Base-by-base conservation (phyloP, 208 protist species). In the Angomonas deanei region DNA sequence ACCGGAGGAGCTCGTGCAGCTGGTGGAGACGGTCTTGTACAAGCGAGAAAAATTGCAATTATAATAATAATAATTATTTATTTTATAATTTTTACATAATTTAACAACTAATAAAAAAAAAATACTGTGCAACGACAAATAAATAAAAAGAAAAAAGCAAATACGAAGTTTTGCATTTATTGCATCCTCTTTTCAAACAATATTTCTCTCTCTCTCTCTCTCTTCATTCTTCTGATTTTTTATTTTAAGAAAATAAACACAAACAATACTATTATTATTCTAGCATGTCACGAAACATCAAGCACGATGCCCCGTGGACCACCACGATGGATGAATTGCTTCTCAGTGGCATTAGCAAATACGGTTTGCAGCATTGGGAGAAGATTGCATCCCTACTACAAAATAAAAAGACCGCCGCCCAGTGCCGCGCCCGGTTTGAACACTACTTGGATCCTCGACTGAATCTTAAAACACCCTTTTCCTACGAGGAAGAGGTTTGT, bases 251-350 rank as follows among this genome's bases (percentile, higher is more conserved):
- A 61, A 23, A 58, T 58, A 39, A 19, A 24, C 26, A 17, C 11
- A 4, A n/a, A 5, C 13, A 24, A 30, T 13, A 54, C 23, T 60
- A 27, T 27, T 64, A 54, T 64, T 64, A 33, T 60, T 64, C 15
- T 42, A 8, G 15, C 13, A 56, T 53, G 46, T 61, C 19, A 6
- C 8, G 31, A 10, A 13, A 94, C 92, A 86, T 97, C 94, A 67
- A 81, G 92, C 98, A 98, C 60, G 98, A 98, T 32, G 98, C 98
- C 31, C 86, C 99, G 47, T 99, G 99, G 99, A 99, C 98, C 55
- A 99, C 99, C 80, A 96, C 94, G 30, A 98, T 99, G 80, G 99
- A 99, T 96, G 97, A 99, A 74, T 97, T 99, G 42, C 91, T 99
- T 54, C 98, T 99, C 68, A 98, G 98, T 1, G 98, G 97, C 2